These are phyloP conservation scores for Kalmanozyma brasiliensis DNA, from an alignment of 1,284 basidiomycete genomes.

Conservation along the genomic window DNA sequence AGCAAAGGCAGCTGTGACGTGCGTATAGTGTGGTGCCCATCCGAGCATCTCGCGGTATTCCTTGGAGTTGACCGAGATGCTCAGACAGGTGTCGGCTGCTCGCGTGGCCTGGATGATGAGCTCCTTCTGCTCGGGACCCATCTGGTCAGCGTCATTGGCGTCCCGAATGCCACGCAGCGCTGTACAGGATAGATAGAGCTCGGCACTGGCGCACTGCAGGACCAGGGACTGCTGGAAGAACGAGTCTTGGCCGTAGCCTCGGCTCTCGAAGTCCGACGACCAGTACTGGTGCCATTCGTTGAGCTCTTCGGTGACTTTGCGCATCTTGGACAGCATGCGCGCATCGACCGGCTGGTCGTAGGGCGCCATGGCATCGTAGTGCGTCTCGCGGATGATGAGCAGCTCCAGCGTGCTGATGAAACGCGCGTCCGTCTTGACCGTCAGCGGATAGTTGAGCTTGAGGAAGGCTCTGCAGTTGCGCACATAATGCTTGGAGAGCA, in stretches of 20 bases:
- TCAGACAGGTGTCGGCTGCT: conserved; percentile 83
- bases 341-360: conserved; percentile 86
- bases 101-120: conserved; percentile 93
- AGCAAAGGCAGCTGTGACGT: conserved; percentile 90
- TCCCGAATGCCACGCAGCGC: conserved; percentile 77
- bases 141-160: conserved; percentile 86
- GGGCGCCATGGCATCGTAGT: conserved; percentile 83
- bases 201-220: conserved; percentile 87
- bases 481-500: conserved; percentile 81
- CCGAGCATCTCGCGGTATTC: conserved; percentile 81
- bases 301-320: conserved; percentile 82
- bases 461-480: conserved; percentile 85
- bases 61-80: conserved; percentile 79
- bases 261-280: conserved; percentile 78
- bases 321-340: conserved; percentile 83
- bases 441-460: conserved; percentile 81
- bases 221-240: conserved; percentile 84
- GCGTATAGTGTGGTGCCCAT: conserved; percentile 91
- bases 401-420: conserved; percentile 84
- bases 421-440: conserved; percentile 85
- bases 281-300: conserved; percentile 91
- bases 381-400: conserved; percentile 87
- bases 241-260: conserved; percentile 83
- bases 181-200: conserved; percentile 91
- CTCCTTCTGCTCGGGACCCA: conserved; percentile 90